Evolutionary conservation across 192 early-diverging fungal species (phyloP).

Genomic region (Neocallimastix lanati): DNA sequence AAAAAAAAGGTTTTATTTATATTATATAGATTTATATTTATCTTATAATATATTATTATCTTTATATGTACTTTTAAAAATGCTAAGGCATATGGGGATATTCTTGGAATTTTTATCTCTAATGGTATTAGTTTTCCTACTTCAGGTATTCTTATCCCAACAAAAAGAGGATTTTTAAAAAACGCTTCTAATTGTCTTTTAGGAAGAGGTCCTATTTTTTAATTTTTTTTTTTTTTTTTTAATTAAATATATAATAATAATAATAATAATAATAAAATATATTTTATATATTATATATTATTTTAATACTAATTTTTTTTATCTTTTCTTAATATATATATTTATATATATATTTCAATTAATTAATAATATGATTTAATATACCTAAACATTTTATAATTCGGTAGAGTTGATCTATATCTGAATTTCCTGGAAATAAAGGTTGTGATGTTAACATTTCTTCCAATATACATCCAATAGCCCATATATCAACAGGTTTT

Average conservation of each 20-base stretch:
- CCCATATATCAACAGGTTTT: conserved; percentile 45
- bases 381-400: conserved; percentile 43
- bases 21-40: too few species aligned
- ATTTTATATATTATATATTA: too few species aligned
- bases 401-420: conserved; percentile 42
- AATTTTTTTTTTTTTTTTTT: too few species aligned
- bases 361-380: too few species aligned
- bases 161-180: conserved; percentile 38
- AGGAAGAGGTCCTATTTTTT: conserved; percentile 21
- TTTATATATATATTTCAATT: too few species aligned
- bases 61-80: conserved; percentile 34
- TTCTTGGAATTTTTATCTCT: conserved; percentile 24
- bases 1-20: too few species aligned
- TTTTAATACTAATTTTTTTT: too few species aligned
- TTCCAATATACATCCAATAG: conserved; percentile 47
- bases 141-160: conserved; percentile 35
- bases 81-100: conserved; percentile 27
- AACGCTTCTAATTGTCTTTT: conserved; percentile 42
- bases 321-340: too few species aligned
- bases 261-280: too few species aligned
- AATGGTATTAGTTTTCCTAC: conserved; percentile 31
- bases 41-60: too few species aligned
- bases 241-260: too few species aligned
- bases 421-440: conserved; percentile 43
- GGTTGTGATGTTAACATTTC: conserved; percentile 45